Conservation (phyloP, 164 flowering plant species). For the Vitis amurensis region DNA sequence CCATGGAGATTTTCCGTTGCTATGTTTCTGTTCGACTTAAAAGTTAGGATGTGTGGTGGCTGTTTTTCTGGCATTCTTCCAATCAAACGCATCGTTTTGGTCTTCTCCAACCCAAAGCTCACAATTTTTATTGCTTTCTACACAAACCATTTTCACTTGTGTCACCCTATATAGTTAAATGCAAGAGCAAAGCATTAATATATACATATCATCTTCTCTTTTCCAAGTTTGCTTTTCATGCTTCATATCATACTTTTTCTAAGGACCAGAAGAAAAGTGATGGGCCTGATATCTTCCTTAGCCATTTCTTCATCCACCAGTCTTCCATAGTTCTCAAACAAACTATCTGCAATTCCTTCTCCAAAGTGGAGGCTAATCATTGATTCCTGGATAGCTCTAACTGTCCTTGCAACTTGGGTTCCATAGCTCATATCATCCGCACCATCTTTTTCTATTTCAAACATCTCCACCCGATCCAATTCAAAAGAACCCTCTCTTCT, state of each 20-base stretch:
- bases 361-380: slow-evolving; percentile 73
- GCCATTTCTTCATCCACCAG: slow-evolving; percentile 65
- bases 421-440: slow-evolving; percentile 41
- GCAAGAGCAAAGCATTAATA: too few relatives aligned
- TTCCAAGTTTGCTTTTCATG: too few relatives aligned
- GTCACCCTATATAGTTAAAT: too few relatives aligned
- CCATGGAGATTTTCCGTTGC: too few relatives aligned
- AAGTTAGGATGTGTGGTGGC: too few relatives aligned
- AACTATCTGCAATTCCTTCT: slow-evolving; percentile 48
- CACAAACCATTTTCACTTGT: too few relatives aligned
- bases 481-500: slow-evolving; percentile 56
- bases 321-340: slow-evolving; percentile 59
- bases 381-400: slow-evolving; percentile 80
- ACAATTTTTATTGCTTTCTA: too few relatives aligned
- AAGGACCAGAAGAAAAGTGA: slow-evolving; percentile 49
- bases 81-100: too few relatives aligned
- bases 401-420: slow-evolving; percentile 48
- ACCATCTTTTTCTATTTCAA: slow-evolving; percentile 39
- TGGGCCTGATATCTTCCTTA: slow-evolving; percentile 50
- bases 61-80: too few relatives aligned
- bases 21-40: too few relatives aligned
- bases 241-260: slow-evolving; percentile 19
- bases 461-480: slow-evolving; percentile 50
- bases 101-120: too few relatives aligned
- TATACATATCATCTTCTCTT: too few relatives aligned